Evolutionary conservation across 768 basidiomycete species (phyloP).

Genomic region (Auriculariales sp.): DNA sequence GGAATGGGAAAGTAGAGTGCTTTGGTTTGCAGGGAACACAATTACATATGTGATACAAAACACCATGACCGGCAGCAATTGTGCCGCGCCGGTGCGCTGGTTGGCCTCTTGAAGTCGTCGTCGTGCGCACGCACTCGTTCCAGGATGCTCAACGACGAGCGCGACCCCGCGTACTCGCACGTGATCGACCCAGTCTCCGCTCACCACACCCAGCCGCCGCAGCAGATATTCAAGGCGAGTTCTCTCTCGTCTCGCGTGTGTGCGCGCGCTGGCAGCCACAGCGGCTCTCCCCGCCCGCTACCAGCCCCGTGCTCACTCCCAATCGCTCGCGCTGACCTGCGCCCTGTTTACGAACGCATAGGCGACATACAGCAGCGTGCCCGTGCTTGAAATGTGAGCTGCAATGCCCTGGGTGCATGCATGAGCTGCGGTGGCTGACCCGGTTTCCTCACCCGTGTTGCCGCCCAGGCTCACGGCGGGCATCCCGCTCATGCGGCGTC

Average conservation of each 20-base stretch:
- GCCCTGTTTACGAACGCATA: slow-evolving; percentile 17
- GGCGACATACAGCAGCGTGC: slow-evolving; percentile 89
- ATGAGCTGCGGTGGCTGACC: not conserved
- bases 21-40: no score
- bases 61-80: no score
- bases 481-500: slow-evolving; percentile 94
- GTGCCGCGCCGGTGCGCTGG: no score
- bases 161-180: no score
- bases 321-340: not conserved
- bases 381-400: slow-evolving; percentile 81
- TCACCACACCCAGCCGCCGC: slow-evolving; percentile 46
- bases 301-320: no score
- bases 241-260: slow-evolving; percentile 7
- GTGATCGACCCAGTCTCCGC: no score
- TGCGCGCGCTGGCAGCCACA: slow-evolving; percentile 3
- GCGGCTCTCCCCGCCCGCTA: no score
- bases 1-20: no score
- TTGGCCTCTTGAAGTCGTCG: no score
- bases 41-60: no score
- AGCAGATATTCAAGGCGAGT: slow-evolving; percentile 76
- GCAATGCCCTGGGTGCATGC: slow-evolving; percentile 9
- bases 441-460: slow-evolving; percentile 18
- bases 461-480: slow-evolving; percentile 80
- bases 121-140: no score
- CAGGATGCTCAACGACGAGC: no score